Base-by-base conservation (phyloP, 805 yeast genomes). In the Peterozyma toletana region DNA sequence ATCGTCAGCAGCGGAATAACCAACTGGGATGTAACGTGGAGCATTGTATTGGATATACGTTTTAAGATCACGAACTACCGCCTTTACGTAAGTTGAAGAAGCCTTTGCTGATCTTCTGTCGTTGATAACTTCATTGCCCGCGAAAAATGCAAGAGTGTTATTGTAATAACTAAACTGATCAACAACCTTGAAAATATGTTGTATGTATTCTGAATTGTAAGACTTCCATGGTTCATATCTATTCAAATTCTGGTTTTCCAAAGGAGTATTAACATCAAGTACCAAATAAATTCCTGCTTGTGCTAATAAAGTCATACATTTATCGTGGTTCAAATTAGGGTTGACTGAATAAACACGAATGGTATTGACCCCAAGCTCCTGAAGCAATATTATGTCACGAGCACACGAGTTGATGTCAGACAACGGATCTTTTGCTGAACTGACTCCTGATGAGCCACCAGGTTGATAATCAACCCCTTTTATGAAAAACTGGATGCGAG, bases 1-100 rank as follows among this genome's bases (percentile, higher is more conserved):
- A 56, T 90, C 97, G 63, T 91, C 98, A 1, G 97, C 98, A 0
- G 98, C 97, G 0, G 97, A 88, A 60, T 91, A 91, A 0, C 98
- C 98, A 33, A 91, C 86, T 0, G 98, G 98, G 14, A 91, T 76
- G 11, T 56, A 55, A 44, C 99, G 72, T 1, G 78, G 73, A 3
- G 79, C 62, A 53, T 86, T 77, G 27, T 58, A 53, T 9, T 64
- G 58, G 48, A 87, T 80, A 57, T 84, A 91, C 29, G 65, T 64
- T 60, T 90, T 90, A 67, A 91, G 75, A 62, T 91, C 97, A 40
- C 91, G 70, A 5, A 88, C 69, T 29, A 90, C 72, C 0, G 86
- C 89, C 54, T 88, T 87, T 37, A 91, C 68, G 57, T 79, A 91
- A 2, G 72, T 68, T 1, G 97, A 95, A 0, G 96, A 80, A 34